Conservation (phyloP, 2,329 filamentous ascomycete genomes). For the Aspergillus terreus region DNA sequence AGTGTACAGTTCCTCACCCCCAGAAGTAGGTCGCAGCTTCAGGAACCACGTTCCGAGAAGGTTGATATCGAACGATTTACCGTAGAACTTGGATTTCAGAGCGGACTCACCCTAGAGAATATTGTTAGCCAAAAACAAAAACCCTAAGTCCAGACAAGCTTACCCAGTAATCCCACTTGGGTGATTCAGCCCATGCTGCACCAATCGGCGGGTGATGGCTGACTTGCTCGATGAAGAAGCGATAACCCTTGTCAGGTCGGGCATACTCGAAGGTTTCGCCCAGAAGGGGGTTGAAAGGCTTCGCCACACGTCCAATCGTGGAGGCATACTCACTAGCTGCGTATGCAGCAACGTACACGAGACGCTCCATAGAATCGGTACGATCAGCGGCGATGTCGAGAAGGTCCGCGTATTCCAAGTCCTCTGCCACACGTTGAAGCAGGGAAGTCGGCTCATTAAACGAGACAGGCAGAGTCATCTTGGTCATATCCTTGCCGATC, state of each 20-base stretch:
- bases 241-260: slow-evolving; percentile 92
- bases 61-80: slow-evolving; percentile 96
- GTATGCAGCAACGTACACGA: slow-evolving; percentile 93
- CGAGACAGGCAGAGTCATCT: slow-evolving; percentile 96
- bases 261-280: slow-evolving; percentile 98
- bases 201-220: slow-evolving; percentile 95
- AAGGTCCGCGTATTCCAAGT: slow-evolving; percentile 96
- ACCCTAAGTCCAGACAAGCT: slow-evolving; percentile 18
- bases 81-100: slow-evolving; percentile 95
- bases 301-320: slow-evolving; percentile 92
- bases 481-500: slow-evolving; percentile 99
- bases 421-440: slow-evolving; percentile 89
- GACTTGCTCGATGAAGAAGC: slow-evolving; percentile 98
- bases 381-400: slow-evolving; percentile 84
- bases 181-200: slow-evolving; percentile 85
- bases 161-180: slow-evolving; percentile 89
- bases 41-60: slow-evolving; percentile 97
- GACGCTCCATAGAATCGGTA: slow-evolving; percentile 79
- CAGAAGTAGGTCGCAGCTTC: slow-evolving; percentile 70
- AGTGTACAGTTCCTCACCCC: slow-evolving; percentile 83
- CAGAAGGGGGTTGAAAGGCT: slow-evolving; percentile 94
- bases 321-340: slow-evolving; percentile 96
- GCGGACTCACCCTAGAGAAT: slow-evolving; percentile 72
- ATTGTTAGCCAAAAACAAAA: background rate
- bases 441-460: slow-evolving; percentile 98